Evolutionary conservation across 2,329 filamentous ascomycete genomes (phyloP).

Genomic region (Ophiostoma sp.): DNA sequence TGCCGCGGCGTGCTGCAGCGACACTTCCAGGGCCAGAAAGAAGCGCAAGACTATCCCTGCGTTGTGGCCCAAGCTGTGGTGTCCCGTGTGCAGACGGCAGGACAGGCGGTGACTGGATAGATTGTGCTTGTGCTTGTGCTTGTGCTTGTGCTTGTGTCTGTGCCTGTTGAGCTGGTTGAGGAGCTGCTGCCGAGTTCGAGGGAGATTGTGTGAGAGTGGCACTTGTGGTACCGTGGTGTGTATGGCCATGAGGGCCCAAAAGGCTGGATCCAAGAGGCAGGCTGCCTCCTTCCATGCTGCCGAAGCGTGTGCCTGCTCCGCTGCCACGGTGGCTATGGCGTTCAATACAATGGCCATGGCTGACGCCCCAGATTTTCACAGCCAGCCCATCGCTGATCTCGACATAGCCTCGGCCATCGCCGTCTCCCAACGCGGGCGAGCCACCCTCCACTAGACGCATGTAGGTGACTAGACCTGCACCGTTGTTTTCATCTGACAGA

Average conservation of each 20-base stretch:
- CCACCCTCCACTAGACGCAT: constrained; percentile 84
- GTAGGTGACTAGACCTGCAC: constrained; percentile 87
- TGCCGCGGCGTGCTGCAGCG: constrained; percentile 7
- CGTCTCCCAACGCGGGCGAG: constrained; percentile 75
- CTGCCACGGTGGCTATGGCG: constrained; percentile 62
- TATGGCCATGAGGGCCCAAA: background rate
- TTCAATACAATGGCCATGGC: constrained; percentile 84
- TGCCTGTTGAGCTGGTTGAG: background rate
- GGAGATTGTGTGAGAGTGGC: background rate
- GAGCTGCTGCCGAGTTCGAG: background rate
- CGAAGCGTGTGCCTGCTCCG: constrained; percentile 46
- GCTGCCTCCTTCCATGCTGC: constrained; percentile 44
- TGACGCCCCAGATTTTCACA: constrained; percentile 82
- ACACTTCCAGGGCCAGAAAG: constrained; percentile 15
- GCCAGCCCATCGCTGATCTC: constrained; percentile 83
- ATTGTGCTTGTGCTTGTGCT: background rate
- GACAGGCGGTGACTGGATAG: background rate
- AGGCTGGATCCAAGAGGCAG: background rate
- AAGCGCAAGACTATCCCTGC: constrained; percentile 24
- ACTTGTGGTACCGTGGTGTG: background rate
- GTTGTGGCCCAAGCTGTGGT: constrained; percentile 19
- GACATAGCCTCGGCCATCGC: constrained; percentile 74
- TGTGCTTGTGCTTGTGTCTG: background rate
- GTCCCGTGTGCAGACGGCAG: constrained; percentile 3
- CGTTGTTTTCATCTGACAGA: constrained; percentile 89